A percentile compares a stretch with the other conserved stretches of the same genome.
phyloP scores from a whole-genome alignment of 805 yeast species.

The Saccharomyces cerevisiae region DNA sequence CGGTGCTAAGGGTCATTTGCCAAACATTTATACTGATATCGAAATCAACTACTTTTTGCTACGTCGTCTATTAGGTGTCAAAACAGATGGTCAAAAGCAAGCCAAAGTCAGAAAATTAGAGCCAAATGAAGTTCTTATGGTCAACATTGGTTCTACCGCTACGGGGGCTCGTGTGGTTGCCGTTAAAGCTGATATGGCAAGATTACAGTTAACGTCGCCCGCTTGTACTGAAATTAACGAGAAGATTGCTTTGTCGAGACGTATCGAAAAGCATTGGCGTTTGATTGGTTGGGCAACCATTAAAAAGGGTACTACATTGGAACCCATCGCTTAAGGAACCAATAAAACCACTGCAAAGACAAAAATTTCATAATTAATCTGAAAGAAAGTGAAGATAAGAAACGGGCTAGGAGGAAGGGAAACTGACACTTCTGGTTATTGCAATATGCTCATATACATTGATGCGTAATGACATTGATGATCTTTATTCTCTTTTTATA shows the following conservation, averaged over 20 bases:
- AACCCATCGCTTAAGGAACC: slow-evolving; percentile 43
- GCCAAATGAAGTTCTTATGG: slow-evolving; percentile 94
- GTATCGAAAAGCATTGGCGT: slow-evolving; percentile 99
- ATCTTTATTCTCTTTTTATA: background rate
- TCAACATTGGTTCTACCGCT: slow-evolving; percentile 97
- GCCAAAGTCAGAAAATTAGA: slow-evolving; percentile 94
- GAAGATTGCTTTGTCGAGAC: slow-evolving; percentile 96
- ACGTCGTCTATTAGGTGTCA: slow-evolving; percentile 95
- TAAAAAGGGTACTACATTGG: slow-evolving; percentile 84
- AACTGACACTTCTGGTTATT: background rate
- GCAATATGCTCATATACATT: background rate
- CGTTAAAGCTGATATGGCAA: slow-evolving; percentile 98
- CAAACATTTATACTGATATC: slow-evolving; percentile 92
- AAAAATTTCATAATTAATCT: background rate
- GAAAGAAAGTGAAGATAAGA: background rate
- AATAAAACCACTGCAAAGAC: background rate
- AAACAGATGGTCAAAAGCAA: slow-evolving; percentile 94
- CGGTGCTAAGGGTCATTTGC: slow-evolving; percentile 93
- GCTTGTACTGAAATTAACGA: slow-evolving; percentile 98
- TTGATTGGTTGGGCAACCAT: slow-evolving; percentile 99
- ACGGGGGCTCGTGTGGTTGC: slow-evolving; percentile 98
- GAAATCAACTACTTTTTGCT: slow-evolving; percentile 94
- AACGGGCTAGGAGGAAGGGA: background rate
- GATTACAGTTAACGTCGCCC: slow-evolving; percentile 91
- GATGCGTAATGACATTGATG: background rate